Conservation (phyloP, 441 rosid genomes). For the Erodium trifolium region DNA sequence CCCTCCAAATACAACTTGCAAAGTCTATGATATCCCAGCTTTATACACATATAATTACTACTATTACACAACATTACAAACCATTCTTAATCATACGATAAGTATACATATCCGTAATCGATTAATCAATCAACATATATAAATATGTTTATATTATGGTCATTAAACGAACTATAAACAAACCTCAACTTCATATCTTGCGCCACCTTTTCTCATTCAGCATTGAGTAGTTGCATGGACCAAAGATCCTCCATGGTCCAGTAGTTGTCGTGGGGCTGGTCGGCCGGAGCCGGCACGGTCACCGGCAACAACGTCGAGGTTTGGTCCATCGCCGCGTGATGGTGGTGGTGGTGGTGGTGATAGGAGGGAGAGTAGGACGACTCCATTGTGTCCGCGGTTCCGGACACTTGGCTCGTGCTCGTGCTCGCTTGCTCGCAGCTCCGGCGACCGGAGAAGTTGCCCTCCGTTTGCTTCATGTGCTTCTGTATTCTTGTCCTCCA, state of each 20-base stretch:
- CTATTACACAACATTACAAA: too few species aligned
- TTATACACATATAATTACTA: too few species aligned
- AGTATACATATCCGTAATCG: too few species aligned
- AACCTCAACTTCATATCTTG: too few species aligned
- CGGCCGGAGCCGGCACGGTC: neutral
- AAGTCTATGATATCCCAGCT: too few species aligned
- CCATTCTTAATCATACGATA: too few species aligned
- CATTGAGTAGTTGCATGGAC: constrained; percentile 69
- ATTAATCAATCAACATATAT: too few species aligned
- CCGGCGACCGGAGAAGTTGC: constrained; percentile 20
- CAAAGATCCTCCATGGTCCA: constrained; percentile 94
- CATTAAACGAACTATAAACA: too few species aligned
- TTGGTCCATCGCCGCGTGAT: neutral
- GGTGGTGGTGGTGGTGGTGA: constrained; percentile 12
- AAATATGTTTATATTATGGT: too few species aligned
- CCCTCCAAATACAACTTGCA: too few species aligned
- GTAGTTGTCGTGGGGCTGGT: constrained; percentile 34
- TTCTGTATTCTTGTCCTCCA: constrained; percentile 98
- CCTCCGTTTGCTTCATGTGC: constrained; percentile 58
- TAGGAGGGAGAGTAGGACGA: constrained; percentile 40
- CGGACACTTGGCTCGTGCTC: constrained; percentile 35
- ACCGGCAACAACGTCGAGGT: constrained; percentile 18
- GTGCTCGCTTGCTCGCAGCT: constrained; percentile 40
- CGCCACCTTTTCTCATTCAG: constrained; percentile 39
- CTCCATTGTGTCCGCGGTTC: constrained; percentile 26